Conservation (phyloP, 2,329 filamentous ascomycete species). For the Cordyceps cicadae region DNA sequence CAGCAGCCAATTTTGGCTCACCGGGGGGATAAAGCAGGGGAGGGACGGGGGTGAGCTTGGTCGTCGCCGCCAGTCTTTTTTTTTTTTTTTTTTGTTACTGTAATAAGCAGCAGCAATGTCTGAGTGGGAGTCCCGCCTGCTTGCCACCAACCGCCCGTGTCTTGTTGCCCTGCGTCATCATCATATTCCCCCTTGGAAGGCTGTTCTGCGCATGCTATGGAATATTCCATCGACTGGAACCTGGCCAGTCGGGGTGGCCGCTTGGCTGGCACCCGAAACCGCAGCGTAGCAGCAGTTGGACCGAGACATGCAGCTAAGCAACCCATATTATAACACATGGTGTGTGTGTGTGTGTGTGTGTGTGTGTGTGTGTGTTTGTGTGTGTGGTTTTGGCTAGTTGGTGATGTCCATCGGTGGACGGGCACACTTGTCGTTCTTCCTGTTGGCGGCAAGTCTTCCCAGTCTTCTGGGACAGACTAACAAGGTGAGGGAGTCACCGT, state of each 20-base stretch:
- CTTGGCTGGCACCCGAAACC: background rate
- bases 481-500: background rate
- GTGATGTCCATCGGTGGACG: background rate
- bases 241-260: background rate
- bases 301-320: background rate
- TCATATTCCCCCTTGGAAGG: background rate
- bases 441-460: background rate
- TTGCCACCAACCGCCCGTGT: too few species aligned
- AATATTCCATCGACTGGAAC: slow-evolving; percentile 1
- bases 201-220: background rate
- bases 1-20: background rate
- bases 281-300: background rate
- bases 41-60: background rate
- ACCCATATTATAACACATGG: background rate
- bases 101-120: too few species aligned
- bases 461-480: background rate
- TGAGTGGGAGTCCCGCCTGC: too few species aligned
- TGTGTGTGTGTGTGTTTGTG: too few species aligned
- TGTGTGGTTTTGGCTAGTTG: background rate
- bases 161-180: background rate
- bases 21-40: background rate
- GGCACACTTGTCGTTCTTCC: background rate
- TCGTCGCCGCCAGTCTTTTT: too few species aligned
- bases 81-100: too few species aligned
- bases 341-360: background rate